Evolutionary conservation across 305 asterid species (phyloP).

Genomic region (Solanum hybrid): DNA sequence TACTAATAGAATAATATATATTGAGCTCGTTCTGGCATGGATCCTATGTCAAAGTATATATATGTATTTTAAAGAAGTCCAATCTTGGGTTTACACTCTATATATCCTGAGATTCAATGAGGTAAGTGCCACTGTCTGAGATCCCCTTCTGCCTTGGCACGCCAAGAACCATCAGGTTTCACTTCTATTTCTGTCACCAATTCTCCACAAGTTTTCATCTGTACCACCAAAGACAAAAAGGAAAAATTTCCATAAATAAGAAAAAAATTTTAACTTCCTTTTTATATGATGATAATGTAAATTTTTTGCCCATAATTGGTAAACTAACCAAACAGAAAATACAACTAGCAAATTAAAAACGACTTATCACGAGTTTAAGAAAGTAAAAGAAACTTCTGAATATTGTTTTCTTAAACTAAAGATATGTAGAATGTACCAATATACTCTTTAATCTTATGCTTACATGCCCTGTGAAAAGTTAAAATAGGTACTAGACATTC

Average conservation of each 20-base stretch:
- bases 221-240: background rate
- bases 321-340: too few species aligned
- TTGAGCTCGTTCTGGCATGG: background rate
- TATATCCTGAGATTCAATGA: conserved; percentile 31
- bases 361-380: background rate
- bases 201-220: conserved; percentile 68
- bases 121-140: conserved; percentile 85
- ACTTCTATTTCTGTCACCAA: conserved; percentile 80
- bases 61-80: background rate
- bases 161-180: conserved; percentile 98
- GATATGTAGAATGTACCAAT: background rate
- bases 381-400: background rate
- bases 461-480: background rate
- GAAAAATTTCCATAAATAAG: background rate
- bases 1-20: background rate
- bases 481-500: background rate
- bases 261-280: background rate
- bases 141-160: conserved; percentile 76
- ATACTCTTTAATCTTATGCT: background rate
- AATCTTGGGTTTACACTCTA: background rate
- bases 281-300: background rate
- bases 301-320: too few species aligned
- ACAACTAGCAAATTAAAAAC: too few species aligned
- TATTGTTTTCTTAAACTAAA: background rate
- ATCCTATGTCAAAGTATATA: background rate